Base-by-base conservation (phyloP, 305 asterid genomes). In the Striga hermonthica region DNA sequence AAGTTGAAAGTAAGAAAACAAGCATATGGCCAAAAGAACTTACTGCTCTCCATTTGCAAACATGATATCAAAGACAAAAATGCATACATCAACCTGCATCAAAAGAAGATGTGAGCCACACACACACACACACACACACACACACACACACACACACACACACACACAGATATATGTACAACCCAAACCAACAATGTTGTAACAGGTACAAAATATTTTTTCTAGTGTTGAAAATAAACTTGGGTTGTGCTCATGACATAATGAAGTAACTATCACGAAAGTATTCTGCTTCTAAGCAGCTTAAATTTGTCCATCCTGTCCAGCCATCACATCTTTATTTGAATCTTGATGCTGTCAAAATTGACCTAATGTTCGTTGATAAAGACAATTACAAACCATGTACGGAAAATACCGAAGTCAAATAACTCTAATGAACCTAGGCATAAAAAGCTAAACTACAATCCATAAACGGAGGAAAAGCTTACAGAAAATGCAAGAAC, bases 1-100 rank as follows among this genome's bases (percentile, higher is more conserved):
- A 68, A 64, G 43, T 50, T 54, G 16, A 9, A 50, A 6, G 67
- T 47, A 45, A 60, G 68, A 59, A 71, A 58, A 53, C 53, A 37
- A 60, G 47, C 10, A 58, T 28, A 68, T 57, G 40, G 49, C 72
- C 9, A 38, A 48, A 62, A 56, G 74, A 47, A 74, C 86, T 86
- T 82, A 91, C 98, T 83, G 95, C 72, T 82, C 77, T 75, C 96
- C 98, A 65, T 83, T 84, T 62, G 88, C 82, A 82, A 86, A 83
- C 98, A 91, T 88, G 76, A 88, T 70, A 72, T 91, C 98, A 63
- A 91, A 91, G 75, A 78, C 84, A 74, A 91, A 91, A 74, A 91
- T 60, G 79, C 98, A 86, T 72, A 91, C 79, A 67, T 83, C 95
- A 68, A 91, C 94, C 98, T 91, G 91, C 84, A 77, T 12, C 43